These are phyloP conservation scores for Arabidopsis hybrid DNA, from an alignment of 441 rosid genomes.

Conservation along the genomic window DNA sequence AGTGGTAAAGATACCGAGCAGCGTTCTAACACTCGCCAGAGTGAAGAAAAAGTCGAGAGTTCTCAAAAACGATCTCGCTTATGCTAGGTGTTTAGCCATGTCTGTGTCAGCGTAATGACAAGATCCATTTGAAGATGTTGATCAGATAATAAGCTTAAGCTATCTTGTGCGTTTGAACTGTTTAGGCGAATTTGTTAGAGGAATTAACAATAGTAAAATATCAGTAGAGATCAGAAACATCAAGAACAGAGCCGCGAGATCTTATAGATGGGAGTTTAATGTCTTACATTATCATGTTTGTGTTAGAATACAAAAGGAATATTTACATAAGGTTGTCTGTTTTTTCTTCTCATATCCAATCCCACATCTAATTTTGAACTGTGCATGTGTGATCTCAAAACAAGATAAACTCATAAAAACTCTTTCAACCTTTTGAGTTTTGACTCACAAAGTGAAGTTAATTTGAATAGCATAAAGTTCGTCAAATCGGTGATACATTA, in stretches of 20 bases:
- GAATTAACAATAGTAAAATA: too few species aligned
- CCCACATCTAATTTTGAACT: not conserved
- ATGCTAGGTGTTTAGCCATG: not conserved
- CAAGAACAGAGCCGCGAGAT: not conserved
- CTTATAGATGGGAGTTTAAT: conserved; percentile 12
- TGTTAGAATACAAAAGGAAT: conserved; percentile 26
- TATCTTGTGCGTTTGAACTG: not conserved
- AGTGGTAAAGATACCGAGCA: not conserved
- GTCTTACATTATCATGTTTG: conserved; percentile 23
- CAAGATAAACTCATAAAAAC: too few species aligned
- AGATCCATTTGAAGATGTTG: not conserved
- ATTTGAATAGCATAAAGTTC: too few species aligned
- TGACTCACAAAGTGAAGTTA: too few species aligned
- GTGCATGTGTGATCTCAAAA: conserved; percentile 35
- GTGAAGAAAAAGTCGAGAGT: not conserved
- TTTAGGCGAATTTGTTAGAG: not conserved
- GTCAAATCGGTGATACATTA: too few species aligned
- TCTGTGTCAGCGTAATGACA: not conserved
- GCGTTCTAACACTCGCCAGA: not conserved
- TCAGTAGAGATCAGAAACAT: too few species aligned
- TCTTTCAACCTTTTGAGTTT: too few species aligned
- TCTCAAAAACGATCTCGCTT: not conserved
- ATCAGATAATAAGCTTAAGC: not conserved
- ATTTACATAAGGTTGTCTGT: conserved; percentile 2
- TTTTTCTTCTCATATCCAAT: not conserved